phyloP scores from a whole-genome alignment of 352 stramenopile species.

The Globisporangium emineosum region DNA sequence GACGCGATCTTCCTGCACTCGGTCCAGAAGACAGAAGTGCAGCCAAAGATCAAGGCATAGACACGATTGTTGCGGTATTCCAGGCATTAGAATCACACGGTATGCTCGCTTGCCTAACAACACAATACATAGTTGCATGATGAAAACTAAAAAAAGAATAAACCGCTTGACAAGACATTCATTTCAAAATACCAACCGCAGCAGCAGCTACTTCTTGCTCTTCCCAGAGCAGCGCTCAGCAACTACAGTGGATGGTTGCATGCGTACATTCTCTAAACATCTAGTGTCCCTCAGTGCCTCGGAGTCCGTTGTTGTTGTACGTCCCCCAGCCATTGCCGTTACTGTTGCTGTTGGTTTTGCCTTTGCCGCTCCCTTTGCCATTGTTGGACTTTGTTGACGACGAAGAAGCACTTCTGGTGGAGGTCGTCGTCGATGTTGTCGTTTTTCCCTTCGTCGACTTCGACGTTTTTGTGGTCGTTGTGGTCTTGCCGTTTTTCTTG shows the following conservation, averaged over 20 bases:
- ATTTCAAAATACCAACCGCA: slow-evolving; percentile 5
- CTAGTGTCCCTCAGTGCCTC: slow-evolving; percentile 7
- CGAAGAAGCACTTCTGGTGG: neutral
- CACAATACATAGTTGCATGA: neutral
- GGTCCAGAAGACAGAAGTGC: slow-evolving; percentile 87
- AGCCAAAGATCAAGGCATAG: slow-evolving; percentile 60
- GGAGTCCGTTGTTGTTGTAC: slow-evolving; percentile 13
- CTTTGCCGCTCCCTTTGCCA: neutral
- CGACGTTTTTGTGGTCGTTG: neutral
- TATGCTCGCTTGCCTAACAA: neutral
- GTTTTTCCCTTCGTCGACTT: neutral
- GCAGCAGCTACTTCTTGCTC: neutral
- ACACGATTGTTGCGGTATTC: slow-evolving; percentile 1
- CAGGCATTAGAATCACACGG: neutral
- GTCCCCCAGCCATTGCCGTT: slow-evolving; percentile 7
- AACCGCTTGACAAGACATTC: slow-evolving; percentile 9
- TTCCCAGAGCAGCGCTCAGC: neutral
- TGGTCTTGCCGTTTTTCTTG: slow-evolving; percentile 1
- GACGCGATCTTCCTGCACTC: slow-evolving; percentile 93
- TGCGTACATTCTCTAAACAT: slow-evolving; percentile 12
- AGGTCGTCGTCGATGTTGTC: slow-evolving; percentile 1
- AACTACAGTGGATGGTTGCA: neutral
- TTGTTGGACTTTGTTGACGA: slow-evolving; percentile 3
- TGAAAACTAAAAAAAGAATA: neutral
- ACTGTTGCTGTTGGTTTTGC: neutral